A percentile compares a stretch with the other conserved stretches of the same genome.
Evolutionary conservation across 768 basidiomycete species (phyloP).

Genomic region (Chalciporus chontae): DNA sequence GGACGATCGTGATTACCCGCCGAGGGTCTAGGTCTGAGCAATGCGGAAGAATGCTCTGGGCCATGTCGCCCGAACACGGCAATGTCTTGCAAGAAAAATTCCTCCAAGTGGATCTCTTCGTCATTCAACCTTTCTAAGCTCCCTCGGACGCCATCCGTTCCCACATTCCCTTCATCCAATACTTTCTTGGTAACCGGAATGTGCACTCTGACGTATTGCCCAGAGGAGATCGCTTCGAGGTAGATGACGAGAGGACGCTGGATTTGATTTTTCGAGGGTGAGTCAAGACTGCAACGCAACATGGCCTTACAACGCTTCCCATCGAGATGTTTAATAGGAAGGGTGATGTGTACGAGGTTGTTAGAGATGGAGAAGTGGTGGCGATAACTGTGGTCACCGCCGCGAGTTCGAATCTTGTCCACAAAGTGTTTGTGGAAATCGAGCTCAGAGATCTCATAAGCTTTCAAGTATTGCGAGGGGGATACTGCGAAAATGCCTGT

Average conservation of each 20-base stretch:
- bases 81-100: constrained; percentile 11
- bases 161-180: background rate
- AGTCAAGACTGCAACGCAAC: constrained; percentile 23
- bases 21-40: background rate
- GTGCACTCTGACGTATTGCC: constrained; percentile 17
- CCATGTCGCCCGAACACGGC: constrained; percentile 5
- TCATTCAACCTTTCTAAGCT: constrained; percentile 21
- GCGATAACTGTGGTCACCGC: constrained; percentile 4
- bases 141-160: constrained; percentile 5
- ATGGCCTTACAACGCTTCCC: constrained; percentile 19
- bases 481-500: constrained; percentile 26
- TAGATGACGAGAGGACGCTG: constrained; percentile 25
- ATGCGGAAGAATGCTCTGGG: background rate
- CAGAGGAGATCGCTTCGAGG: constrained; percentile 11
- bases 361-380: constrained; percentile 18
- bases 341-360: constrained; percentile 17
- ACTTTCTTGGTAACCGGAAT: background rate
- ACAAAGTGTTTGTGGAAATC: constrained; percentile 20
- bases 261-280: constrained; percentile 1
- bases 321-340: constrained; percentile 16
- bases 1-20: constrained; percentile 5
- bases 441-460: constrained; percentile 19
- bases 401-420: constrained; percentile 8
- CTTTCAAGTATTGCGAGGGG: constrained; percentile 18
- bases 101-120: constrained; percentile 7